Evolutionary conservation across 2,329 filamentous ascomycete genomes (phyloP), one percentile per base, ranked within the genome.

Genomic region (Paracoccidioides brasiliensis): DNA sequence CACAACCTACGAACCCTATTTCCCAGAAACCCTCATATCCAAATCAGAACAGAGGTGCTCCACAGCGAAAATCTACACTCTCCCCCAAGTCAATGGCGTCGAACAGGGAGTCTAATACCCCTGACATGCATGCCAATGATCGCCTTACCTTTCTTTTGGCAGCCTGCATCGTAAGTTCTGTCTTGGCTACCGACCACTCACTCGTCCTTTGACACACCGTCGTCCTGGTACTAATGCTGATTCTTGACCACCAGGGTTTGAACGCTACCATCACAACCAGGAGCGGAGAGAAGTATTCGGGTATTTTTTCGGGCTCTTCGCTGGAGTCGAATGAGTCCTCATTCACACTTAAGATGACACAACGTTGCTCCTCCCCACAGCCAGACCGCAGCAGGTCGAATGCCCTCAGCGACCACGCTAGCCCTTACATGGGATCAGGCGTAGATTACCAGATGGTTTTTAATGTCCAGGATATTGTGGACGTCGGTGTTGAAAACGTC

Each of bases 261-360:
- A 72, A 72, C 53, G 74, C 77, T 50, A 76, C 73, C 12, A 69
- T 85, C 58, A 81, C 78, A 8, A 74, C 80, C 14, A 81, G 79
- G 63, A 79, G 73, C 62, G 82, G 81, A 62, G 82, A 84, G 50
- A 77, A 76, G 55, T 84, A 78, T 64, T 76, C 74, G 7, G 82
- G 82, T 56, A 77, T 84, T 40, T 80, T 84, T 62, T 81, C 79
- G 43, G 78, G 78, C 46, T 77, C 76, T 10, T 74, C 73, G 7
- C 67, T 80, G 32, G 78, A 80, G 54, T 66, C 75, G 4, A 72
- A 67, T 59, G 77, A 80, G 59, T 72, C 77, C 50, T 75, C 76
- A 15, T 79, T 84, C 62, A 70, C 78, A 33, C 73, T 85, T 62
- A 86, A 85, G 69, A 86, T 86, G 83, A 80, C 80, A 80, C 65